These are phyloP conservation scores for Phlyctochytrium planicorne DNA, from an alignment of 192 early-diverging fungal species.

Conservation along the genomic window DNA sequence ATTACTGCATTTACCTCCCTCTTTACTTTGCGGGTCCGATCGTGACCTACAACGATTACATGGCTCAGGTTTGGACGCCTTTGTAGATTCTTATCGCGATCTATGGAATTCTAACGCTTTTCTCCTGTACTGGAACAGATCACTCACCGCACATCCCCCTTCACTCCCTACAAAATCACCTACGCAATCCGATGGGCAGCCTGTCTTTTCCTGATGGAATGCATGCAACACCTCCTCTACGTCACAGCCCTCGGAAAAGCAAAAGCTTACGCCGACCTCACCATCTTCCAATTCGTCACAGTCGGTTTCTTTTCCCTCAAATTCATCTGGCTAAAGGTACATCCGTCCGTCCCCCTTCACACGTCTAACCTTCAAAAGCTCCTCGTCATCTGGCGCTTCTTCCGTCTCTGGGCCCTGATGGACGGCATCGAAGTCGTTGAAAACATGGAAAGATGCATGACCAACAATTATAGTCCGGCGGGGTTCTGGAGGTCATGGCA, in stretches of 20 bases:
- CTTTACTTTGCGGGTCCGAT: constrained; percentile 95
- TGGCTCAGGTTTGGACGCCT: constrained; percentile 62
- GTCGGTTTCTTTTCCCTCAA: constrained; percentile 88
- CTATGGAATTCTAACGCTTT: no score
- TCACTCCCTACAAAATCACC: constrained; percentile 6
- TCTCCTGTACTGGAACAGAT: constrained; percentile 1
- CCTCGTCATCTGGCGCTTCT: constrained; percentile 96
- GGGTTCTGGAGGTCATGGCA: constrained; percentile 99
- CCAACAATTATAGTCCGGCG: constrained; percentile 90
- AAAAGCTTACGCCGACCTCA: constrained; percentile 79
- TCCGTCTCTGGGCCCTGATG: constrained; percentile 91
- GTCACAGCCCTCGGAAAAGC: constrained; percentile 89
- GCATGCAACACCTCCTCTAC: constrained; percentile 81
- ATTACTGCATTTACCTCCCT: constrained; percentile 85
- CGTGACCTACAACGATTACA: constrained; percentile 91
- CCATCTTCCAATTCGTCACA: constrained; percentile 77
- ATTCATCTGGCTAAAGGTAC: constrained; percentile 89
- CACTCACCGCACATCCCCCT: background rate
- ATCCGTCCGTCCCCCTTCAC: background rate
- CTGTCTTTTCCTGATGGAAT: constrained; percentile 78
- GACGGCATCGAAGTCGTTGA: constrained; percentile 88
- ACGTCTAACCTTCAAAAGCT: constrained; percentile 47
- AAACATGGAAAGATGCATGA: constrained; percentile 97
- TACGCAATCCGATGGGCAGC: constrained; percentile 74
- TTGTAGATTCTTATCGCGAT: no score